Conservation (phyloP, 2,329 filamentous ascomycete genomes). For the Fusarium scirpi region DNA sequence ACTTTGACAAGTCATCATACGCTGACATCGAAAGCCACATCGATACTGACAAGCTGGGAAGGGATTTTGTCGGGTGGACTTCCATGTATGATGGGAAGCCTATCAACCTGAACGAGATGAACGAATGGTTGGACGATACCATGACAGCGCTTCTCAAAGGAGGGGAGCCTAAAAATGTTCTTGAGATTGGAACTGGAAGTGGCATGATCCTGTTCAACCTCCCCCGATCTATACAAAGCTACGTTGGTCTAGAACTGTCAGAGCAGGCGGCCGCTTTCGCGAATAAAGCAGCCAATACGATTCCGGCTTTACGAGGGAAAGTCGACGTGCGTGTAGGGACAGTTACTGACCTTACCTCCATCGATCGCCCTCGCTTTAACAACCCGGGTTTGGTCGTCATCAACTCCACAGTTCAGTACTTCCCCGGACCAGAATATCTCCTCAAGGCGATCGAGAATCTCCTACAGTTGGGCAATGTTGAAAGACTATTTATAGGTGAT, state of each 20-base stretch:
- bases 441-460: slow-evolving; percentile 33
- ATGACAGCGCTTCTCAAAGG: slow-evolving; percentile 26
- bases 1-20: slow-evolving; percentile 30
- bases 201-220: slow-evolving; percentile 49
- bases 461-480: slow-evolving; percentile 1
- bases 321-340: background rate
- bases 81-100: slow-evolving; percentile 44
- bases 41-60: slow-evolving; percentile 22
- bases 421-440: slow-evolving; percentile 46
- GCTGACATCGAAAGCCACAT: slow-evolving; percentile 20
- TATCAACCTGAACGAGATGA: slow-evolving; percentile 37
- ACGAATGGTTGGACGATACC: slow-evolving; percentile 46
- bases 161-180: slow-evolving; percentile 1
- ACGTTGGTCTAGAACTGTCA: slow-evolving; percentile 44
- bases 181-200: slow-evolving; percentile 44
- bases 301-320: background rate
- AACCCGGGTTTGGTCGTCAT: slow-evolving; percentile 34
- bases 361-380: background rate
- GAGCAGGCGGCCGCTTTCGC: background rate
- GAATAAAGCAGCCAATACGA: background rate
- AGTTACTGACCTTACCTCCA: background rate
- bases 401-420: slow-evolving; percentile 50
- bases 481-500: slow-evolving; percentile 42
- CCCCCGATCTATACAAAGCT: slow-evolving; percentile 18
- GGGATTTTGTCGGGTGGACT: slow-evolving; percentile 45